Evolutionary conservation across 1,284 basidiomycete species (phyloP).

Genomic region (Moniliella sp.): DNA sequence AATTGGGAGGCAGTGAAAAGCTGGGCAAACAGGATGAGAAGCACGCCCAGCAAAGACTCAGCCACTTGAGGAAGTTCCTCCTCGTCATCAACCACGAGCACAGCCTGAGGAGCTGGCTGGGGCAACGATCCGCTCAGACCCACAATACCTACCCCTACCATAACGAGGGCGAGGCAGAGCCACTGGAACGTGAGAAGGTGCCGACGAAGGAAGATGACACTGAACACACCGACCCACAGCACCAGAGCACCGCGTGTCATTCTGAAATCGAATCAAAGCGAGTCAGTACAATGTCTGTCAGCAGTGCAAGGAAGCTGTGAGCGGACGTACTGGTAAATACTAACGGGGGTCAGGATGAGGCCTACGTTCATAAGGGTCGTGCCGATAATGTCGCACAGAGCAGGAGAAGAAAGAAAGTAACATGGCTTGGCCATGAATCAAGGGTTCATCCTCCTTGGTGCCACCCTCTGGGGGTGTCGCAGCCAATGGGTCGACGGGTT

Average conservation of each 20-base stretch:
- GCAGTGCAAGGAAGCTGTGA: too few relatives aligned
- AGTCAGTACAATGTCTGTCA: not conserved
- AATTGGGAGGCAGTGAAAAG: conserved; percentile 78
- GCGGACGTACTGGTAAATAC: conserved; percentile 49
- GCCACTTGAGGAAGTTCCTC: conserved; percentile 15
- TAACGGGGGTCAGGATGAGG: conserved; percentile 79
- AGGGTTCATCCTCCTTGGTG: conserved; percentile 2
- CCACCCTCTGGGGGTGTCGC: too few relatives aligned
- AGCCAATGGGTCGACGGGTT: too few relatives aligned
- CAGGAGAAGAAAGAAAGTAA: conserved; percentile 58
- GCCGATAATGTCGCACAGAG: conserved; percentile 61
- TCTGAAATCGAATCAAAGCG: not conserved
- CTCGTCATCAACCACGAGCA: not conserved
- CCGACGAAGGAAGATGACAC: conserved; percentile 62
- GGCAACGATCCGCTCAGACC: conserved; percentile 51
- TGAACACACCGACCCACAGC: conserved; percentile 90
- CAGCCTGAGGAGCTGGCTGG: conserved; percentile 9
- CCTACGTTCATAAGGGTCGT: conserved; percentile 89
- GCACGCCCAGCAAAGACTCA: conserved; percentile 43
- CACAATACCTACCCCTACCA: conserved; percentile 68
- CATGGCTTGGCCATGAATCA: conserved; percentile 1
- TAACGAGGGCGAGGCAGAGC: conserved; percentile 71
- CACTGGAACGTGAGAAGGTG: conserved; percentile 41
- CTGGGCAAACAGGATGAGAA: conserved; percentile 89
- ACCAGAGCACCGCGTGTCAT: conserved; percentile 93